phyloP scores from a whole-genome alignment of 2,329 filamentous ascomycete species.

The Teratosphaeria zuluensis region DNA sequence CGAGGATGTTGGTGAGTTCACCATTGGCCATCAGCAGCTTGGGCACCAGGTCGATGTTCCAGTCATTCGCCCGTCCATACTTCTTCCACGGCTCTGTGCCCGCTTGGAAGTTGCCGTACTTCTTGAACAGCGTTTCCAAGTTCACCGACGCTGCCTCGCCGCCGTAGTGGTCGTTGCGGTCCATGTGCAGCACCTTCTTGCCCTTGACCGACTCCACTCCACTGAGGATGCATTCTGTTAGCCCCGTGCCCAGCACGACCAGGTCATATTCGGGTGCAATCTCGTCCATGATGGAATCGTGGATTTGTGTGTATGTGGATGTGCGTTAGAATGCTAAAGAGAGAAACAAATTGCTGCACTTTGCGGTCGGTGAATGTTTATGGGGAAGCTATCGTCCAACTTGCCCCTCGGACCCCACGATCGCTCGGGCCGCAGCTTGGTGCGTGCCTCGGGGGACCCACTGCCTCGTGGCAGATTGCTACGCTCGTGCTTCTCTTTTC shows the following conservation, averaged over 20 bases:
- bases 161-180: slow-evolving; percentile 97
- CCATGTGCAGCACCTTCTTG: slow-evolving; percentile 98
- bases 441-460: not conserved
- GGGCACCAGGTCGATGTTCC: slow-evolving; percentile 97
- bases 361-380: not conserved
- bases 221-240: slow-evolving; percentile 98
- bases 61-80: slow-evolving; percentile 92
- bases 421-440: not conserved
- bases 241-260: slow-evolving; percentile 91
- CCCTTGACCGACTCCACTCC: slow-evolving; percentile 97
- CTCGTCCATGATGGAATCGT: slow-evolving; percentile 65
- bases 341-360: not conserved
- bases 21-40: slow-evolving; percentile 98
- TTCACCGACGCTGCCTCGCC: slow-evolving; percentile 95
- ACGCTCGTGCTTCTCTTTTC: no score
- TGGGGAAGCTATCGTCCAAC: not conserved
- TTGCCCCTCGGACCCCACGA: not conserved
- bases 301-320: not conserved
- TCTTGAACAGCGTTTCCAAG: slow-evolving; percentile 94
- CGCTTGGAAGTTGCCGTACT: slow-evolving; percentile 67
- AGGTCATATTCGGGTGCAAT: slow-evolving; percentile 98
- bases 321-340: not conserved
- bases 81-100: slow-evolving; percentile 95
- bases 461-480: no score
- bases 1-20: slow-evolving; percentile 96